Percentiles rank a stretch among this genome's conserved stretches.
Evolutionary conservation across 1,284 basidiomycete genomes (phyloP).

Genomic region (Vanrija humicola): DNA sequence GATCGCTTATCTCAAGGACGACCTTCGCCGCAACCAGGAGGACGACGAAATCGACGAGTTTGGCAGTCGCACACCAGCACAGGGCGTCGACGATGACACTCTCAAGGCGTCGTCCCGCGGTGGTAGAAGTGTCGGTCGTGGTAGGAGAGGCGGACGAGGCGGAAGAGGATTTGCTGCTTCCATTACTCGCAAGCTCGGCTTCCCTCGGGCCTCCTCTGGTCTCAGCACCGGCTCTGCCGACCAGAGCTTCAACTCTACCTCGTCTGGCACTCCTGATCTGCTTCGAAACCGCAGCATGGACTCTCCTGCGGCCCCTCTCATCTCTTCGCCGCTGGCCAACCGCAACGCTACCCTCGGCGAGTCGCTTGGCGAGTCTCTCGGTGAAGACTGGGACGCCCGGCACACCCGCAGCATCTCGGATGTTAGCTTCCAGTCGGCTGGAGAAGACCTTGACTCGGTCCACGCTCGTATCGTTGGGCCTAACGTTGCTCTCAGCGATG

Average conservation of each 20-base stretch:
- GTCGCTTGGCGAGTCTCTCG: conserved; percentile 21
- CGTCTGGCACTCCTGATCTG: conserved; percentile 43
- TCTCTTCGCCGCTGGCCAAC: conserved; percentile 12
- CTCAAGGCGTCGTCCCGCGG: conserved; percentile 7
- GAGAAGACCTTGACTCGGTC: too few species aligned
- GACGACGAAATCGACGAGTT: conserved; percentile 33
- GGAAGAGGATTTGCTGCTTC: conserved; percentile 36
- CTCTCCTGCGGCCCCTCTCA: conserved; percentile 12
- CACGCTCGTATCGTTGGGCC: too few species aligned
- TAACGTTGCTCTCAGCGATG: conserved; percentile 29
- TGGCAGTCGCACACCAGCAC: conserved; percentile 21
- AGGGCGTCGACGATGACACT: conserved; percentile 3
- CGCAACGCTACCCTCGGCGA: conserved; percentile 13
- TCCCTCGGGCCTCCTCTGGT: conserved; percentile 28
- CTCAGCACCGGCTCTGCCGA: conserved; percentile 25
- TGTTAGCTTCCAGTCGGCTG: neutral
- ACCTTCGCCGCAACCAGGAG: conserved; percentile 14
- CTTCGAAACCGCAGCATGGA: conserved; percentile 31
- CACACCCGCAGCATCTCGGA: conserved; percentile 5
- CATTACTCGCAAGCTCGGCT: conserved; percentile 38
- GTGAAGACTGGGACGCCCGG: neutral
- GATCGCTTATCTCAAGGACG: conserved; percentile 36
- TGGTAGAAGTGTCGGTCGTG: conserved; percentile 30
- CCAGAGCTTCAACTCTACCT: conserved; percentile 37
- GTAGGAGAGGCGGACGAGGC: conserved; percentile 2